Conservation (phyloP, 2,329 filamentous ascomycete species). For the Neofusicoccum cordaticola region DNA sequence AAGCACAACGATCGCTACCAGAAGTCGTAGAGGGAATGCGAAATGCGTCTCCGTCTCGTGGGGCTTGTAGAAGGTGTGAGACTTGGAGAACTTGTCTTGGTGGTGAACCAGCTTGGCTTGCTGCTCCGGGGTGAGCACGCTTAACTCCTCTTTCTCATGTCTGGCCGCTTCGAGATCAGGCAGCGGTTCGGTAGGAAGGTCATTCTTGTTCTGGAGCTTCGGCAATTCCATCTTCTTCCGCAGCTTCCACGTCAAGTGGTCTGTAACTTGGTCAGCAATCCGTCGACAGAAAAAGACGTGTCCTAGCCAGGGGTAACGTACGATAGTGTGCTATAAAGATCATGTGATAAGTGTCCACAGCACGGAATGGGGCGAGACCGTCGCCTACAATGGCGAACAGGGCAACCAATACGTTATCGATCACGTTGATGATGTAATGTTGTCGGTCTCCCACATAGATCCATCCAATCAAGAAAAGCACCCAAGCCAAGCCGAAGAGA, state of each 20-base stretch:
- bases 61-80: constrained; percentile 80
- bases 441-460: constrained; percentile 71
- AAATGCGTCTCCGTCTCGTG: constrained; percentile 76
- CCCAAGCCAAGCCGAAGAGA: constrained; percentile 81
- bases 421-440: constrained; percentile 51
- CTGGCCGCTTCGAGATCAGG: constrained; percentile 12
- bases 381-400: constrained; percentile 59
- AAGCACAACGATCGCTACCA: constrained; percentile 69
- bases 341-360: constrained; percentile 80
- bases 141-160: constrained; percentile 14
- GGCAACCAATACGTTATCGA: constrained; percentile 56
- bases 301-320: not conserved
- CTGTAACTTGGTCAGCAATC: constrained; percentile 24
- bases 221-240: constrained; percentile 59
- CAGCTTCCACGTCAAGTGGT: constrained; percentile 58
- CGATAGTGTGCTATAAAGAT: constrained; percentile 67
- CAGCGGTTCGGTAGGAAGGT: constrained; percentile 49
- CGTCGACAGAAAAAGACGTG: not conserved
- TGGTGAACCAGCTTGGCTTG: constrained; percentile 68
- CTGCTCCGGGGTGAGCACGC: constrained; percentile 59
- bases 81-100: constrained; percentile 71
- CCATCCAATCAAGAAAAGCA: constrained; percentile 86
- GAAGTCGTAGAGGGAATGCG: constrained; percentile 68
- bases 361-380: constrained; percentile 62
- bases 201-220: constrained; percentile 62